Base-by-base conservation (phyloP, 139 green algal genomes). In the Coccomyxa sp. region DNA sequence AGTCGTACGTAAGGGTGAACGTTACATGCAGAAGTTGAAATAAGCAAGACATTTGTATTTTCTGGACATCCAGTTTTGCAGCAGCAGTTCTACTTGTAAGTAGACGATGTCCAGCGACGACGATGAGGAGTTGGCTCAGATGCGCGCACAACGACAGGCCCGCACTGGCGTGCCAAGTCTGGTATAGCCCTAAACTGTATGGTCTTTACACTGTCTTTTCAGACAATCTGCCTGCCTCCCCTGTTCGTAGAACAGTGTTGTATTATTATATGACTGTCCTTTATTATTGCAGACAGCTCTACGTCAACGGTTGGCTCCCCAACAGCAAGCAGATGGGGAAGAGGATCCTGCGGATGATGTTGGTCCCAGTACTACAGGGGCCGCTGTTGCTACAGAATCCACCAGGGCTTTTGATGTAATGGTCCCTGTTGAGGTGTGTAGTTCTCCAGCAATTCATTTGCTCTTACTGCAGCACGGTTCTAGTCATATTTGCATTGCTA, bases 41-140 rank as follows among this genome's bases (percentile, higher is more conserved):
- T 51, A 51, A 51, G 38, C 38, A 51, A 51, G 38, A 51, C 3
- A 11, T 51, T 51, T 51, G 38, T 51, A 51, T 51, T 51, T 3
- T 51, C 7, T 51, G 38, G 38, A 51, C 3, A 51, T 51, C 38
- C 38, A 51, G 7, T 7, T 51, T 51, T 51, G 38, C 7, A 11
- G 38, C 38, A 51, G 38, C 38, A 51, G 38, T 51, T 7, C 7
- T 11, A 51, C 7, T 51, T 51, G 38, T 7, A 51, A 51, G 7
- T 51, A 51, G 38, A 51, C 3, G 38, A 51, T 51, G 38, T 51
- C 38, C 23, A 77, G 71, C 27, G 92, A 94, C 27, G 86, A 90
- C 12, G 86, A 90, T 11, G 90, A 92, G 30, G 92, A 95, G 81
- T 81, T 95, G 13, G 90, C 92, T 23, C 76, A 84, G 27, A 74